phyloP scores from a whole-genome alignment of 2,329 filamentous ascomycete species.

The Diaporthe vexans region DNA sequence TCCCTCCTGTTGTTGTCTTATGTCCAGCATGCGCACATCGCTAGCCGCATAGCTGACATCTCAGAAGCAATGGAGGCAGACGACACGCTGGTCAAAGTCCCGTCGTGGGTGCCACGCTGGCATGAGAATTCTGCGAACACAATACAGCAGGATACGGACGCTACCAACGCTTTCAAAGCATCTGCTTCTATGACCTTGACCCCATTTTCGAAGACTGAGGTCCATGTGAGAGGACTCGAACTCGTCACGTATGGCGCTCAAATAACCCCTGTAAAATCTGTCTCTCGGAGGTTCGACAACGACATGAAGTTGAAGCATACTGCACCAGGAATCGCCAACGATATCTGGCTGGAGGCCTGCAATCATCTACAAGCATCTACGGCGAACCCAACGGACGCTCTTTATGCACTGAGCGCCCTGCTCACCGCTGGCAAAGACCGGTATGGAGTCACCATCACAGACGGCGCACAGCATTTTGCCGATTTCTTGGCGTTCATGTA shows the following conservation, averaged over 20 bases:
- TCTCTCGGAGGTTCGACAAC: no score
- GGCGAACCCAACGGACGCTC: not conserved
- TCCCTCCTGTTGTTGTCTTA: not conserved
- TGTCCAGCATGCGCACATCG: not conserved
- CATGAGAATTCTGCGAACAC: not conserved
- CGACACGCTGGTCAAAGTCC: not conserved
- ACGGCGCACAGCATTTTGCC: conserved; percentile 2
- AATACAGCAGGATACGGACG: no score
- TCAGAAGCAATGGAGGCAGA: not conserved
- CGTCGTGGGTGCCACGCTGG: conserved; percentile 7
- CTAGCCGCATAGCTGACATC: not conserved
- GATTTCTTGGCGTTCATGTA: not conserved
- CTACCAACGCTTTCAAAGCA: no score
- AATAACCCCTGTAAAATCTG: not conserved
- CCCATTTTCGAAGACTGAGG: no score
- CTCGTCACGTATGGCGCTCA: not conserved
- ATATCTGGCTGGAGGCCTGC: not conserved
- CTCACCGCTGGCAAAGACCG: not conserved
- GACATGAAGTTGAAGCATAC: no score
- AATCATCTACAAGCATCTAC: not conserved
- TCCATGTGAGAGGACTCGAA: not conserved
- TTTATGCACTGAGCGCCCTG: not conserved
- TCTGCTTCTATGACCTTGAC: not conserved
- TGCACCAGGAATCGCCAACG: not conserved
- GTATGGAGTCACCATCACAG: not conserved